Evolutionary conservation across 2,329 filamentous ascomycete species (phyloP), one percentile per base, ranked within the genome.

Genomic region (Apiospora marii): DNA sequence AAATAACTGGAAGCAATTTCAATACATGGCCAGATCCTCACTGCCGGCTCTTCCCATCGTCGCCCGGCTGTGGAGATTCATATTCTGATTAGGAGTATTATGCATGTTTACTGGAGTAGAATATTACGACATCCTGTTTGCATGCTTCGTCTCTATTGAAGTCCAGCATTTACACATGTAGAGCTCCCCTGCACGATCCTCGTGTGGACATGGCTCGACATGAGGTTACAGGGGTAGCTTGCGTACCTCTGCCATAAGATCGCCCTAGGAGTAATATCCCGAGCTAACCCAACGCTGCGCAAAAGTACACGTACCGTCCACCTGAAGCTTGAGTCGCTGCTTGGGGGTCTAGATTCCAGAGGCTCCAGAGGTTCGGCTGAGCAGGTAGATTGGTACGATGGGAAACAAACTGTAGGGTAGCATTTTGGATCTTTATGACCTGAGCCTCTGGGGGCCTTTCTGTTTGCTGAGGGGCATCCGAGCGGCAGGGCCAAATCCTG

Each of bases 181-280:
- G 14, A 64, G 58, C 58, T 64, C 41, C 58, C 58, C 41, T 64
- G 34, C 58, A 37, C 34, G 34, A 64, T 64, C 53, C 4, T 64
- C 30, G 58, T 64, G 58, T 64, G 58, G 34, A 41, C 58, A 64
- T 64, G 58, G 34, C 58, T 41, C 41, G 58, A 37, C 41, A 19
- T 61, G 58, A 64, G 30, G 58, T 22, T 64, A 19, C 58, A 64
- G 58, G 58, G 53, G 19, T 64, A 64, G 30, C 30, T 64, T 41
- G 34, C 10, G 58, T 37, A 41, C 19, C 22, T 64, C 58, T 41
- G 58, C 58, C 58, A 64, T 64, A 64, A 64, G 58, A 64, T 64
- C 58, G 58, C 58, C 58, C 58, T 64, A 64, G 34, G 58, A 64
- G 58, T 64, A 64, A 64, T 64, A 64, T 34, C 51, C 34, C 30